phyloP scores from a whole-genome alignment of 257 asterid genomes.

The Ballota nigra region DNA sequence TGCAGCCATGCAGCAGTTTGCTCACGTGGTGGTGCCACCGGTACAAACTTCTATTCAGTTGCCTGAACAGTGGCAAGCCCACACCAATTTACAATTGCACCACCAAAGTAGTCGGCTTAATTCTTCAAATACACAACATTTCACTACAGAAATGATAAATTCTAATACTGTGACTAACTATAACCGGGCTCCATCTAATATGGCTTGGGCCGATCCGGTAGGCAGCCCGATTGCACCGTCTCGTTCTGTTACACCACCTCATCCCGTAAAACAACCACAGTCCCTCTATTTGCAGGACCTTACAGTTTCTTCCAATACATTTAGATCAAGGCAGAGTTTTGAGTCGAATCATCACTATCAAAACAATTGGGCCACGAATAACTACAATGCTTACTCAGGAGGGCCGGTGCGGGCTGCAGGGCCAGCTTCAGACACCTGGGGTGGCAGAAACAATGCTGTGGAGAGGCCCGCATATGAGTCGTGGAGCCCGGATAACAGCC shows the following conservation, averaged over 20 bases:
- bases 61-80: conserved; percentile 40
- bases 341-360: conserved; percentile 37
- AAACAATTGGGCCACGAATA: conserved; percentile 31
- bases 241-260: conserved; percentile 31
- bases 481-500: conserved; percentile 75
- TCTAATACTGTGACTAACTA: conserved; percentile 27
- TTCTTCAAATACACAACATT: conserved; percentile 35
- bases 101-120: conserved; percentile 31
- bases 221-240: conserved; percentile 22
- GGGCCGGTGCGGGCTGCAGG: conserved; percentile 27
- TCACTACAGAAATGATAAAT: conserved; percentile 43
- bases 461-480: conserved; percentile 51
- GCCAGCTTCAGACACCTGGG: conserved; percentile 31
- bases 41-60: conserved; percentile 29
- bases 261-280: conserved; percentile 27
- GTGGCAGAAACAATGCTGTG: conserved; percentile 35
- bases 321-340: conserved; percentile 41
- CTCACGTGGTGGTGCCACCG: conserved; percentile 24
- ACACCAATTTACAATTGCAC: conserved; percentile 27
- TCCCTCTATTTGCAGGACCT: conserved; percentile 36
- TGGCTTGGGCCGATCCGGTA: conserved; percentile 21
- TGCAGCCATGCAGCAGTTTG: conserved; percentile 30
- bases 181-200: conserved; percentile 38
- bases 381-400: conserved; percentile 30
- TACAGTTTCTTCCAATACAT: conserved; percentile 25